These are phyloP conservation scores for Cyclocybe cylindracea DNA, from an alignment of 768 basidiomycete genomes.

Conservation along the genomic window DNA sequence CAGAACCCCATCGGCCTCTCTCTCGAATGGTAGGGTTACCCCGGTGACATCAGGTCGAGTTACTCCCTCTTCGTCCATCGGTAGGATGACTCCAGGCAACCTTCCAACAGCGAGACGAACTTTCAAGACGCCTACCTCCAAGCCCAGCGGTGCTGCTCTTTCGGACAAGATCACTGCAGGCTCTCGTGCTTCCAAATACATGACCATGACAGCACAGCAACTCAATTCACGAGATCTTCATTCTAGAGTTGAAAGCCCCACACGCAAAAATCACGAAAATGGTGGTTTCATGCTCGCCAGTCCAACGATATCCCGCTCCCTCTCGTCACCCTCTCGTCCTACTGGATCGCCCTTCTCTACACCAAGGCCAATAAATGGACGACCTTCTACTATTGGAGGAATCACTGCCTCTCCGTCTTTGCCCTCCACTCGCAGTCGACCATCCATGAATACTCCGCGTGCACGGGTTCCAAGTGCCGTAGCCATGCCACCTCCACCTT, in stretches of 20 bases:
- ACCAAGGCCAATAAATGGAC: conserved; percentile 50
- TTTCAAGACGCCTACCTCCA: conserved; percentile 33
- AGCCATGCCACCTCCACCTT: conserved; percentile 81
- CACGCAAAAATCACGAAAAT: conserved; percentile 12
- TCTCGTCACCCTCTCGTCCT: conserved; percentile 43
- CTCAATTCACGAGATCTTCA: conserved; percentile 50
- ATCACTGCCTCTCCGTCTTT: conserved; percentile 30
- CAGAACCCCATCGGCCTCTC: conserved; percentile 36
- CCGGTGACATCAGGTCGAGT: conserved; percentile 48
- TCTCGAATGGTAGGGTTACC: conserved; percentile 39
- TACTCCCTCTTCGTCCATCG: conserved; percentile 44
- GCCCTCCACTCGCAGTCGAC: conserved; percentile 33
- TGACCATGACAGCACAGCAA: conserved; percentile 83
- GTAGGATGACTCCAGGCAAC: conserved; percentile 38
- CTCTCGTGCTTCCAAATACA: conserved; percentile 82
- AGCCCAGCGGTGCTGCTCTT: conserved; percentile 31
- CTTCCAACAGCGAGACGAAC: conserved; percentile 18
- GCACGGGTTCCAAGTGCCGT: conserved; percentile 70
- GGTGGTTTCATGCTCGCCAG: conserved; percentile 13
- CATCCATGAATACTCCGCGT: conserved; percentile 58
- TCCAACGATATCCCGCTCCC: conserved; percentile 33
- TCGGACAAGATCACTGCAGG: conserved; percentile 69
- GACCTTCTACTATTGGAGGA: conserved; percentile 29
- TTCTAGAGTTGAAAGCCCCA: conserved; percentile 30
- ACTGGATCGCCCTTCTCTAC: conserved; percentile 69